Conservation (phyloP, 108 stramenopile species). For the Cyclotella choctawhatcheeana region DNA sequence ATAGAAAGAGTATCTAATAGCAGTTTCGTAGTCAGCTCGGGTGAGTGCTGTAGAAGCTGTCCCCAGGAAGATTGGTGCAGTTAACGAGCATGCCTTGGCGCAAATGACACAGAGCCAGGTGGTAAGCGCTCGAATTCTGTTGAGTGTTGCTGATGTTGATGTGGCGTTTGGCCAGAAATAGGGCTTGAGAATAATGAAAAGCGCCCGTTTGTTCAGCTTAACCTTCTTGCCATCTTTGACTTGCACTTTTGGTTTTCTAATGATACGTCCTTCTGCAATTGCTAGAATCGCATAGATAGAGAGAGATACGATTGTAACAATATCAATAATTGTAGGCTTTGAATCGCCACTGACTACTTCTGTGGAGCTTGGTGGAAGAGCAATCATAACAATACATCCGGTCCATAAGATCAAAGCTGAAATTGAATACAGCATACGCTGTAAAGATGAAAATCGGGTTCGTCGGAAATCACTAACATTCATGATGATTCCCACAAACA, state of each 20-base stretch:
- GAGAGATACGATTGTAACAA: conserved; percentile 46
- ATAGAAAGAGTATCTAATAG: conserved; percentile 59
- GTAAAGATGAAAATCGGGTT: conserved; percentile 40
- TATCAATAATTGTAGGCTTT: conserved; percentile 34
- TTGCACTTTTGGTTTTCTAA: conserved; percentile 43
- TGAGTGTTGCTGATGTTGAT: conserved; percentile 77
- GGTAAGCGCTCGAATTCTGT: conserved; percentile 83
- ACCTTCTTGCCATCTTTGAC: conserved; percentile 51
- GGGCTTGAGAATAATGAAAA: conserved; percentile 80
- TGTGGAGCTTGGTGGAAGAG: conserved; percentile 32
- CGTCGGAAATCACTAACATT: conserved; percentile 49
- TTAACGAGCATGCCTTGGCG: conserved; percentile 84
- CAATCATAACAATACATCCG: conserved; percentile 49
- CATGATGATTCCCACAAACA: conserved; percentile 45
- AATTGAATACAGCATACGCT: conserved; percentile 51
- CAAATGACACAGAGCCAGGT: conserved; percentile 93
- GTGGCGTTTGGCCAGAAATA: conserved; percentile 96
- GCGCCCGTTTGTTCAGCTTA: conserved; percentile 56
- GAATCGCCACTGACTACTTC: conserved; percentile 14
- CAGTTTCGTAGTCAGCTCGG: conserved; percentile 62
- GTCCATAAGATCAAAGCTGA: conserved; percentile 49
- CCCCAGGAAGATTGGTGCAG: conserved; percentile 87
- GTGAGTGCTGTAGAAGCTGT: conserved; percentile 87
- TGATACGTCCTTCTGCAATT: conserved; percentile 56
- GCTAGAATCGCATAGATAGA: conserved; percentile 49